Base-by-base conservation (phyloP, 2,329 filamentous ascomycete species). In the Aspergillus nomiae region DNA sequence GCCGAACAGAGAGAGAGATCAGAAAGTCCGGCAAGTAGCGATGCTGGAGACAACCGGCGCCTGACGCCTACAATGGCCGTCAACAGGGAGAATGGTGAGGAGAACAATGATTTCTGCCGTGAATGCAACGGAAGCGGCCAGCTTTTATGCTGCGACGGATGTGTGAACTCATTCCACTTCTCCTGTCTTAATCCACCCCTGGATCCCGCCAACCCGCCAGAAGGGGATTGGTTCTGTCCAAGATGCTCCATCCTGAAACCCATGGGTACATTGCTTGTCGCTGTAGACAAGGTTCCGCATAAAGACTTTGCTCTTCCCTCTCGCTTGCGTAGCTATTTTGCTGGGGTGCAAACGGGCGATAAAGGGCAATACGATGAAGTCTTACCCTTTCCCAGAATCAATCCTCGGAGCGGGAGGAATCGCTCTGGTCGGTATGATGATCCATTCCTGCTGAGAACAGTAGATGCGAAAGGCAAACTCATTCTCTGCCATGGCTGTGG, bases 131-230 rank as follows among this genome's bases (percentile, higher is more conserved):
- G 90, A 67, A 90, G 88, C 69, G 94, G 94, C 62, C 88, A 92
- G 70, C 86, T 99, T 66, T 85, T 98, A 68, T 97, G 94, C 80
- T 99, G 95, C 78, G 95, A 98, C 80, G 92, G 91, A 66, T 99
- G 95, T 80, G 87, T 90, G 64, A 88, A 92, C 69, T 92, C 94
- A 7, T 97, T 96, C 79, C 95, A 98, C 78, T 92, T 95, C 75
- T 85, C 87, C 63, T 98, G 95, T 76, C 87, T 95, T 69, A 90
- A 96, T 77, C 93, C 94, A 65, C 90, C 92, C 45, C 82, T 92
- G 69, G 84, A 88, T 60, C 85, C 87, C 56, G 83, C 84, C 59
- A 77, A 82, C 63, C 82, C 90, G 63, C 89, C 89, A 12, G 88
- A 91, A 63, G 90, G 92, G 71, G 79, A 84, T 63, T 98, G 93